Base-by-base conservation (phyloP, 179 eudicot genomes). In the Silene noctiflora region DNA sequence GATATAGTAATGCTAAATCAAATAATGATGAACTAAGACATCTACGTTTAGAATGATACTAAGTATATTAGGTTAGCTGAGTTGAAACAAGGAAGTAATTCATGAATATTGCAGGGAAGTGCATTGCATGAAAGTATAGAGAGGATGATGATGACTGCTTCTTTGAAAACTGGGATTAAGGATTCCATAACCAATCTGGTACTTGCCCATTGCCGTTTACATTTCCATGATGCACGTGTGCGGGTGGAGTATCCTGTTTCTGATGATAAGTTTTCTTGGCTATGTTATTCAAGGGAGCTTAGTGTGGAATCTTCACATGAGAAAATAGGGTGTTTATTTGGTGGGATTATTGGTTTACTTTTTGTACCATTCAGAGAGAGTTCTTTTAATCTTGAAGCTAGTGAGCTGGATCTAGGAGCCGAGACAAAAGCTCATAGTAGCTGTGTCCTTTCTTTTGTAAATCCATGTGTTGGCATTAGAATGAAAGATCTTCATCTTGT, bases 61-160 rank as follows among this genome's bases (percentile, higher is more conserved):
- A 44, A 46, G 53, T 46, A 46, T 46, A 46, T 11, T 46, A 46
- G 53, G 66, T 58, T 58, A 14, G 60, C n/a, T 24, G 46, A 27
- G 73, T 46, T 24, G 27, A 31, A 72, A 58, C 11, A 19, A 53
- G 60, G 60, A 71, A 59, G 62, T 81, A 71, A 72, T 61, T 61
- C 55, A 35, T 55, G 74, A 66, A 13, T 70, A 84, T 89, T 81
- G 81, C 89, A 96, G 99, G 99, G 98, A 53, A 81, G 82, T 80
- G 87, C 86, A 73, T 73, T 96, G 83, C 95, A 91, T 86, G 90
- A 83, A 67, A 81, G 78, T 71, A 48, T 96, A 79, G 85, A 86
- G 79, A 91, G 75, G 65, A 71, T 89, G 70, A 77, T 88, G 42
- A 84, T 42, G 20, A 74, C 66, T 44, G 67, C 79, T 58, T 72